Conservation (phyloP, 805 yeast species). For the Saitoella complicata region DNA sequence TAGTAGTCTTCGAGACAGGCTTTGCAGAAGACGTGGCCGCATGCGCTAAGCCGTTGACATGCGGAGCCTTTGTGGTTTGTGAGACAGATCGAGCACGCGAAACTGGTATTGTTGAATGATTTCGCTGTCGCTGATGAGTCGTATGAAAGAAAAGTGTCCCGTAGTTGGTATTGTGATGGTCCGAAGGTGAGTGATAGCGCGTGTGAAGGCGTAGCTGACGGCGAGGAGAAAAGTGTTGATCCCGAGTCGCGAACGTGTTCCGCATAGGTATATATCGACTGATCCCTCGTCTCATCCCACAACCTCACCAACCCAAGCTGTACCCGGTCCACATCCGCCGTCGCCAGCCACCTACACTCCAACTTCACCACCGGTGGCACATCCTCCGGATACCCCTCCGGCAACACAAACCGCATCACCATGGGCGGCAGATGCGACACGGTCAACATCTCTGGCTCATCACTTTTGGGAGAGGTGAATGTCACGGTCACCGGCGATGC, state of each 20-base stretch:
- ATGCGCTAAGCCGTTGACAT: not conserved
- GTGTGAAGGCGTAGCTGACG: no score
- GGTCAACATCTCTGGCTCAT: no score
- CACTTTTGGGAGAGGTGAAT: no score
- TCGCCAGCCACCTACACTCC: not conserved
- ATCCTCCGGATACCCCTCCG: not conserved
- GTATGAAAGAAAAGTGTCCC: no score
- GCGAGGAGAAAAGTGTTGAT: not conserved
- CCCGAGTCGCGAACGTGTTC: not conserved
- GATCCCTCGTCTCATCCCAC: not conserved
- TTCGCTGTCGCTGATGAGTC: no score
- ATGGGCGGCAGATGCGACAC: not conserved
- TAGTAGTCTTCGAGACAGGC: not conserved
- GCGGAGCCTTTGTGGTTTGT: not conserved
- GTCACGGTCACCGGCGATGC: no score
- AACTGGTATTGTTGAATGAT: not conserved
- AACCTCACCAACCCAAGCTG: not conserved
- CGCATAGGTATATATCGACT: not conserved
- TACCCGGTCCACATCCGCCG: not conserved
- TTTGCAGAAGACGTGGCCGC: slow-evolving; percentile 1
- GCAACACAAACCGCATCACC: not conserved
- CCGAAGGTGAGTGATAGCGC: no score
- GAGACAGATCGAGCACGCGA: not conserved
- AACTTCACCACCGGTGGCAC: not conserved
- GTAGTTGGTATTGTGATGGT: no score